Conservation (phyloP, 75 land plant genomes). For the Ceratopteris richardii region DNA sequence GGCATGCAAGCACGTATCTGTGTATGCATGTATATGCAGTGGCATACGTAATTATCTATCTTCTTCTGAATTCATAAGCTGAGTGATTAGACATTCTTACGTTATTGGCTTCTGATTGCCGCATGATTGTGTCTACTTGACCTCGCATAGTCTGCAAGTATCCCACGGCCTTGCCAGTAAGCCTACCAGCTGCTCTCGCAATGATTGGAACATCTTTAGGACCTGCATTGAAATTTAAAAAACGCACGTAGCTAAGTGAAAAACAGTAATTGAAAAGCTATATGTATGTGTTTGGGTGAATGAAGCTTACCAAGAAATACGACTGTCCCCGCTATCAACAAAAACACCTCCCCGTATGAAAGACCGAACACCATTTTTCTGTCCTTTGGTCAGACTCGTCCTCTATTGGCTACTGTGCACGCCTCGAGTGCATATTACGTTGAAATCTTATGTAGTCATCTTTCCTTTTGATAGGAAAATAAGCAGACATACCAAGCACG, state of each 20-base stretch:
- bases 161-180: slow-evolving; percentile 71
- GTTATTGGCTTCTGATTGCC: slow-evolving; percentile 62
- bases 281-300: too few species aligned
- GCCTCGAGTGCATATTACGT: too few species aligned
- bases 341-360: slow-evolving; percentile 67
- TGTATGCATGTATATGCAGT: too few species aligned
- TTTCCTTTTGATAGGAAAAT: too few species aligned
- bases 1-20: too few species aligned
- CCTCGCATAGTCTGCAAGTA: slow-evolving; percentile 72
- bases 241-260: slow-evolving; percentile 29
- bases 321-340: slow-evolving; percentile 62
- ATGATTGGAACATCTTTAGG: slow-evolving; percentile 76
- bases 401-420: too few species aligned
- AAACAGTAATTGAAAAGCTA: too few species aligned
- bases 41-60: too few species aligned
- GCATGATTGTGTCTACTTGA: slow-evolving; percentile 58
- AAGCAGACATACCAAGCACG: too few species aligned
- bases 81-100: too few species aligned
- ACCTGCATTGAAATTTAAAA: slow-evolving; percentile 29
- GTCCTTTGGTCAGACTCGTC: neutral
- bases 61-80: too few species aligned
- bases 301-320: slow-evolving; percentile 12
- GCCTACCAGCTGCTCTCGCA: slow-evolving; percentile 66
- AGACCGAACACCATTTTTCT: slow-evolving; percentile 47
- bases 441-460: too few species aligned